Evolutionary conservation across 2,329 filamentous ascomycete genomes (phyloP), one percentile per base, ranked within the genome.

Genomic region (Amauroascus niger): DNA sequence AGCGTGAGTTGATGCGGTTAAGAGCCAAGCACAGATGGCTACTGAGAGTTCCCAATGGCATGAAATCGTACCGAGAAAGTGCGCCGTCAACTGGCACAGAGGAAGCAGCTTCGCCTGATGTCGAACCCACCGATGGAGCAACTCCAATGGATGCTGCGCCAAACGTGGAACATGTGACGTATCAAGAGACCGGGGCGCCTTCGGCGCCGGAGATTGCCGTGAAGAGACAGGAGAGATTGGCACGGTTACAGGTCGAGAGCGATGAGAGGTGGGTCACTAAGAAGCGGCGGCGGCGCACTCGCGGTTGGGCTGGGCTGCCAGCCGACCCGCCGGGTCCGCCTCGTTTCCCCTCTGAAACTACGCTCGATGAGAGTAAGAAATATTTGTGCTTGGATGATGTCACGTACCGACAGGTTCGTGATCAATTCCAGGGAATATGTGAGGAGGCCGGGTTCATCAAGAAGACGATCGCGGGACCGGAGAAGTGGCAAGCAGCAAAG

Each of bases 341-440:
- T 13, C 80, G 87, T 20, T 93, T 88, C 58, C 86, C 86, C 0
- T 91, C 87, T 0, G 87, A 93, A 67, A 90, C 85, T 11, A 90
- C 87, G 0, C 79, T 93, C 55, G 84, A 87, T 59, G 86, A 91
- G 68, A 84, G 84, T 63, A 87, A 88, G 63, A 76, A 76, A 11
- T 84, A 83, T 55, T 73, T 94, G 26, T 74, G 71, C 35, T 73
- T 94, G 32, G 79, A 85, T 62, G 79, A 77, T 47, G 67, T 74
- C 1, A 71, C 79, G 40, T 93, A 93, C 65, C 76, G 76, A 30
- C 70, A 79, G 55, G 67, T 88, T 14, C 79, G 87, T 28, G 75
- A 81, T 47, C 77, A 79, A 26, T 93, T 89, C 59, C 79, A 84
- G 60, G 71, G 70, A 8, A 86, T 93, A 13, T 91, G 87, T 63